Evolutionary conservation across 2,329 filamentous ascomycete species (phyloP).

Genomic region (Microcyclospora pomicola): DNA sequence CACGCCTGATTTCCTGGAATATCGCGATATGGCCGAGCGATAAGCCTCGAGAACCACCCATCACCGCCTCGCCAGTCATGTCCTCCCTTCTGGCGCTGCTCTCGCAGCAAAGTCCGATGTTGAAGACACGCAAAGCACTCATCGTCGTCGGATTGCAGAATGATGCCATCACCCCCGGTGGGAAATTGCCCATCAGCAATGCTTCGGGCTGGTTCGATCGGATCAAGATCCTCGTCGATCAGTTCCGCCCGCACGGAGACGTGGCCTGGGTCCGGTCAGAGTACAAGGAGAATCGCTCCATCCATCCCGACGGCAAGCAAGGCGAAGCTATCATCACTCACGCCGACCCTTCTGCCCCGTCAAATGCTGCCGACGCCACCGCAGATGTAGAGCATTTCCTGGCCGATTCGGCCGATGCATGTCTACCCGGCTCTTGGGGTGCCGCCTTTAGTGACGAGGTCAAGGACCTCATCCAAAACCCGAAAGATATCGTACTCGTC

Average conservation of each 20-base stretch:
- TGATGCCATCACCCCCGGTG: slow-evolving; percentile 60
- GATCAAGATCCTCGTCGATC: slow-evolving; percentile 50
- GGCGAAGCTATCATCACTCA: slow-evolving; percentile 12
- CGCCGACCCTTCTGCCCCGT: slow-evolving; percentile 1
- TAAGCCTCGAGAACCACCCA: too few relatives aligned
- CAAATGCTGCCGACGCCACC: not conserved
- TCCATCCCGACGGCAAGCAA: slow-evolving; percentile 9
- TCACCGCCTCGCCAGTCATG: slow-evolving; percentile 4
- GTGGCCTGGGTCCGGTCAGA: slow-evolving; percentile 77
- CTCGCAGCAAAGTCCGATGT: slow-evolving; percentile 33
- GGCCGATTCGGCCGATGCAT: slow-evolving; percentile 24
- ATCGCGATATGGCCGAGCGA: too few relatives aligned
- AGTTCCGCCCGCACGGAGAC: slow-evolving; percentile 58
- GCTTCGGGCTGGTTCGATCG: slow-evolving; percentile 53
- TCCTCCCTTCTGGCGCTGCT: slow-evolving; percentile 31
- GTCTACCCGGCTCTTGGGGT: slow-evolving; percentile 31
- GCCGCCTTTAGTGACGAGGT: slow-evolving; percentile 38
- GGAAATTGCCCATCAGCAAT: slow-evolving; percentile 50
- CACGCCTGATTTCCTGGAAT: too few relatives aligned
- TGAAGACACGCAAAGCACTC: slow-evolving; percentile 54
- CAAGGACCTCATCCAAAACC: slow-evolving; percentile 35
- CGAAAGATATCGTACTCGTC: slow-evolving; percentile 39
- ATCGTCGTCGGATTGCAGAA: slow-evolving; percentile 80
- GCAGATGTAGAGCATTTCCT: slow-evolving; percentile 34
- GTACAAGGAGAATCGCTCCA: slow-evolving; percentile 33